These are phyloP conservation scores for Ophiognomonia clavigignenti-juglandacearum DNA, from an alignment of 2,329 filamentous ascomycete species.

Conservation along the genomic window DNA sequence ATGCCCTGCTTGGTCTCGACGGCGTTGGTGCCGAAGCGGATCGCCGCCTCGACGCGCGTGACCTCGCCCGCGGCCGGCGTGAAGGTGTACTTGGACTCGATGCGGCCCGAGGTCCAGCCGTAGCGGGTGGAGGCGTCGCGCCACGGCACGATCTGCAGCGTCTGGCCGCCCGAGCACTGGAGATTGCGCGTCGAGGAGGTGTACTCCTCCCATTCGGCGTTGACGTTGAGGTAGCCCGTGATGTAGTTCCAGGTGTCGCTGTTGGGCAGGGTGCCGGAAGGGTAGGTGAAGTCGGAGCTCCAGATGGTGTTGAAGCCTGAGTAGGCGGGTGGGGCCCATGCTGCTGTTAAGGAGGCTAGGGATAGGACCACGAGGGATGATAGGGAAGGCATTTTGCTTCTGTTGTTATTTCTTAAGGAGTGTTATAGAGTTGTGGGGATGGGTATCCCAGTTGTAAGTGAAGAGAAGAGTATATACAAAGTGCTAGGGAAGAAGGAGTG, in stretches of 20 bases:
- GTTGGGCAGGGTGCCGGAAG: constrained; percentile 32
- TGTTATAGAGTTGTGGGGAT: background rate
- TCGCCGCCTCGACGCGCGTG: constrained; percentile 38
- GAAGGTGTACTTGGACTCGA: constrained; percentile 44
- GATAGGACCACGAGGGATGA: background rate
- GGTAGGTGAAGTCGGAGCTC: constrained; percentile 40
- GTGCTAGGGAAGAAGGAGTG: background rate
- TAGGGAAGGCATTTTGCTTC: background rate
- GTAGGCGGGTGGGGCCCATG: constrained; percentile 33
- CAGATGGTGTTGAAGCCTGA: constrained; percentile 38
- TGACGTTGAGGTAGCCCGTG: constrained; percentile 37
- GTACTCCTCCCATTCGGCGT: constrained; percentile 46
- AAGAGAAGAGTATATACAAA: background rate
- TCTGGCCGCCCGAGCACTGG: constrained; percentile 46
- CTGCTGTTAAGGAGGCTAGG: constrained; percentile 24
- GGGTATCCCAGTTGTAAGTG: background rate
- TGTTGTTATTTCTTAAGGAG: background rate
- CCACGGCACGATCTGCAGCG: constrained; percentile 46
- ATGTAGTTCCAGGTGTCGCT: constrained; percentile 41
- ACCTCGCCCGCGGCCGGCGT: constrained; percentile 33
- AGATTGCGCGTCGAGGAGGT: constrained; percentile 38
- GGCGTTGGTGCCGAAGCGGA: constrained; percentile 39
- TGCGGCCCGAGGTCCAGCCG: constrained; percentile 44
- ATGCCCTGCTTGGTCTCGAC: constrained; percentile 39
- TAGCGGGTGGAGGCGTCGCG: constrained; percentile 26